Evolutionary conservation across 441 rosid genomes (phyloP).

Genomic region (Biscutella auriculata): DNA sequence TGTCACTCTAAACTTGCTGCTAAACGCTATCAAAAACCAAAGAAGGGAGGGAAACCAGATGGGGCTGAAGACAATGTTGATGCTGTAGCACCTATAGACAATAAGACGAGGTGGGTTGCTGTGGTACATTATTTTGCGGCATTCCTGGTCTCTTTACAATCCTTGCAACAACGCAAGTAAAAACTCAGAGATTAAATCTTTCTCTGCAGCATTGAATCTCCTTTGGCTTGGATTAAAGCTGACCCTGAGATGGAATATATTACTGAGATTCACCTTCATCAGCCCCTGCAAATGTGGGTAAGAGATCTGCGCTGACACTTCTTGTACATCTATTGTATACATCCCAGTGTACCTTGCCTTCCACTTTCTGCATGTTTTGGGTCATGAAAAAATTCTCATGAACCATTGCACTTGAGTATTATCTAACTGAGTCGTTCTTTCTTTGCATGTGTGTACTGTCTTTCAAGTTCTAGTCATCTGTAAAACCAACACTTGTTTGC

Average conservation of each 20-base stretch:
- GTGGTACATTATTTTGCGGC: not conserved
- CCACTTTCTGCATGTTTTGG: slow-evolving; percentile 1
- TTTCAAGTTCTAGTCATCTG: slow-evolving; percentile 1
- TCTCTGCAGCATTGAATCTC: slow-evolving; percentile 77
- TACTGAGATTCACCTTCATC: slow-evolving; percentile 91
- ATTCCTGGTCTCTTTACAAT: slow-evolving; percentile 13
- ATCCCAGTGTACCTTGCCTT: slow-evolving; percentile 2
- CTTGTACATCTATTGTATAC: slow-evolving; percentile 2
- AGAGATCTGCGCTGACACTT: slow-evolving; percentile 22
- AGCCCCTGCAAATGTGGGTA: slow-evolving; percentile 99
- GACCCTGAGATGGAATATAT: slow-evolving; percentile 99
- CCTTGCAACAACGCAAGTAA: slow-evolving; percentile 14
- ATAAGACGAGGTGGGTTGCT: slow-evolving; percentile 59
- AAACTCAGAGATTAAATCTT: slow-evolving; percentile 10
- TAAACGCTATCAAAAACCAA: slow-evolving; percentile 86
- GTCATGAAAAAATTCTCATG: slow-evolving; percentile 7
- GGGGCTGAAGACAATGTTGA: slow-evolving; percentile 90
- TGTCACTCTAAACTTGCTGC: slow-evolving; percentile 95
- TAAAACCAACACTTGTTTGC: slow-evolving; percentile 1
- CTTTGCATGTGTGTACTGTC: not conserved
- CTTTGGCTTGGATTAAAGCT: slow-evolving; percentile 88
- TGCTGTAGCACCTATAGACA: slow-evolving; percentile 39
- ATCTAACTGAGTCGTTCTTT: not conserved
- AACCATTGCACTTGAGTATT: not conserved
- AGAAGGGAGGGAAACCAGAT: slow-evolving; percentile 86